Base-by-base conservation (phyloP, 352 stramenopile genomes). In the Phytopythium cucurbitacearum region DNA sequence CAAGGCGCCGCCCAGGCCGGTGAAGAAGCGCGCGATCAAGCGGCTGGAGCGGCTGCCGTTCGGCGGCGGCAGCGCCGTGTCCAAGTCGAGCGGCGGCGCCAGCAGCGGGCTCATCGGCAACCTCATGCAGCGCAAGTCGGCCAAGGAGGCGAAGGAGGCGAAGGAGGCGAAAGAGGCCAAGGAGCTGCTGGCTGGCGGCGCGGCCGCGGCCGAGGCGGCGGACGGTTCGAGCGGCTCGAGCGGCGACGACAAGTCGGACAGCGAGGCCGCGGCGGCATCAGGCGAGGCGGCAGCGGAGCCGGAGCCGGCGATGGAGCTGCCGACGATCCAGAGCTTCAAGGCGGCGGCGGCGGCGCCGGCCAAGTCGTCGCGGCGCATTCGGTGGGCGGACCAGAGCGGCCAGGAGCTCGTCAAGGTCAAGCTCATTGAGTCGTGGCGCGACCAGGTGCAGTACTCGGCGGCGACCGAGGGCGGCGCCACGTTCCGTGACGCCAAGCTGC, bases 241-340 rank as follows among this genome's bases (percentile, higher is more conserved):
- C 45, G 59, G 57, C 53, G 62, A 36, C 46, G 48, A 48, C 36
- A 55, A 55, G 9, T 47, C 51, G 43, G 47, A 58, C 37, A 32
- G 48, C 63, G 32, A 51, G 15, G 33, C 55, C 9, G 40, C 53
- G 3, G 8, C 28, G 7, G 45, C 28, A 13, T 6, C 5, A 12
- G 35, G 21, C 7, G 45, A 10, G 16, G 5, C 32, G 35, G 33
- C 39, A 2, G 45, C 45, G 5, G 32, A 13, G 2, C 36, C 44
- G 37, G 42, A 37, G 46, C 51, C 40, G 28, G 57, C 69, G 9
- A 79, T 93, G 53, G 53, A 80, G 16, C 67, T 94, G 44, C 84
- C 84, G 10, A 87, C 84, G 3, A 94, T 94, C 57, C 73, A 87
- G 54, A 91, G 84, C 57, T 94, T 94, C 54, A 89, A 90, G 42